Conservation (phyloP, 2,329 filamentous ascomycete species). For the Lecanoromycetidae sp. region DNA sequence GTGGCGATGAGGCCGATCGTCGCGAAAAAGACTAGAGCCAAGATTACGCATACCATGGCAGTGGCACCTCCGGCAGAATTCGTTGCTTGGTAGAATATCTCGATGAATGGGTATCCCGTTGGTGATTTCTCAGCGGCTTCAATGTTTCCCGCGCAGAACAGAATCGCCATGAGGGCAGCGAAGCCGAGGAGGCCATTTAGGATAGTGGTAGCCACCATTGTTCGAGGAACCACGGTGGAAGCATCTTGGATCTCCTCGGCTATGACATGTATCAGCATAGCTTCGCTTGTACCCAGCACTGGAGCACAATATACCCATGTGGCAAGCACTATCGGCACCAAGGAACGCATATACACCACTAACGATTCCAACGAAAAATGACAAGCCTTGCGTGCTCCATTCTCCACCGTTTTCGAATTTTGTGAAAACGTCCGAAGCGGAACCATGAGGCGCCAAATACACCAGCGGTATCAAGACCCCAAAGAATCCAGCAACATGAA, state of each 20-base stretch:
- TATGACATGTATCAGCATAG: background rate
- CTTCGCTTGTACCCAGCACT: background rate
- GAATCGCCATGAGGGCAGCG: constrained; percentile 27
- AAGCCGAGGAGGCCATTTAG: constrained; percentile 30
- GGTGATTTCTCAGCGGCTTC: background rate
- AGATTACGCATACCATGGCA: background rate
- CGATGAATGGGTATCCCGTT: background rate
- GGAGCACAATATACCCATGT: constrained; percentile 1
- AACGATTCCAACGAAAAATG: background rate
- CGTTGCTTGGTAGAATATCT: background rate
- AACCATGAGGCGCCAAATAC: constrained; percentile 28
- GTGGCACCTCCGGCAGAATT: background rate
- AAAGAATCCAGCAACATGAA: constrained; percentile 33
- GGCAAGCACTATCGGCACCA: constrained; percentile 4
- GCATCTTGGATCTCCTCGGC: constrained; percentile 31
- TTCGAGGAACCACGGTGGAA: constrained; percentile 25
- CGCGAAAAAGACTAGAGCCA: background rate
- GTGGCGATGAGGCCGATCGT: constrained; percentile 4
- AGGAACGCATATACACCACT: constrained; percentile 2
- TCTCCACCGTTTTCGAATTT: constrained; percentile 5
- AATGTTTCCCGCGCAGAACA: constrained; percentile 21
- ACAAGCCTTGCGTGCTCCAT: constrained; percentile 6
- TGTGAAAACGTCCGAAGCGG: constrained; percentile 8
- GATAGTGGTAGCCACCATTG: constrained; percentile 27
- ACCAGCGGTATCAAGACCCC: constrained; percentile 33